These are phyloP conservation scores for Nemania bipapillata DNA, from an alignment of 2,329 filamentous ascomycete species.

Conservation along the genomic window DNA sequence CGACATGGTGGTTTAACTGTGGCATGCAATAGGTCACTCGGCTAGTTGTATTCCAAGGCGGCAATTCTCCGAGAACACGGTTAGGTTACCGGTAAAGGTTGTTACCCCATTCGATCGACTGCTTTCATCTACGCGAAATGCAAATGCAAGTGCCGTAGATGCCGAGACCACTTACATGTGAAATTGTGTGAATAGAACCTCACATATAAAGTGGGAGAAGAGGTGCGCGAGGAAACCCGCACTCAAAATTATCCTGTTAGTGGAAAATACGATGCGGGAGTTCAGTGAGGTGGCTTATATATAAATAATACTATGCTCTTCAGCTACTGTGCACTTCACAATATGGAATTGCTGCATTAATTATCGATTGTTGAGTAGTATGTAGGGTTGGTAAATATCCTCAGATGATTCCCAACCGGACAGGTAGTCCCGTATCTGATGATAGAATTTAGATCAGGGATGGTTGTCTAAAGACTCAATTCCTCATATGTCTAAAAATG, in stretches of 20 bases:
- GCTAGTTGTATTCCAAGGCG: constrained; percentile 28
- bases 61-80: constrained; percentile 36
- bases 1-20: constrained; percentile 39
- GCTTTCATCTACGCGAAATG: constrained; percentile 25
- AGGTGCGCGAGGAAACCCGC: not conserved
- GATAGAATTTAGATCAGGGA: not conserved
- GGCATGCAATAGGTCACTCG: constrained; percentile 31
- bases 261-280: not conserved
- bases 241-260: not conserved
- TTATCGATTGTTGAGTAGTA: not conserved
- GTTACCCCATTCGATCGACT: constrained; percentile 26
- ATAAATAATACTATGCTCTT: not conserved
- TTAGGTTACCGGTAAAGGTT: constrained; percentile 41
- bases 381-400: too few species aligned
- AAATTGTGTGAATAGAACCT: not conserved
- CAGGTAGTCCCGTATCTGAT: too few species aligned
- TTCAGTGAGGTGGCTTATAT: not conserved
- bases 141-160: constrained; percentile 33
- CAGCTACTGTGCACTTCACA: not conserved
- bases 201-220: not conserved
- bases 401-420: too few species aligned
- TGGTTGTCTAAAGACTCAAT: not conserved
- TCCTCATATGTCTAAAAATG: not conserved
- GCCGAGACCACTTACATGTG: constrained; percentile 29
- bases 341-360: not conserved